Percentiles rank a stretch among this genome's conserved stretches.
phyloP scores from a whole-genome alignment of 805 yeast species.

The Dipodascopsis uninucleata region DNA sequence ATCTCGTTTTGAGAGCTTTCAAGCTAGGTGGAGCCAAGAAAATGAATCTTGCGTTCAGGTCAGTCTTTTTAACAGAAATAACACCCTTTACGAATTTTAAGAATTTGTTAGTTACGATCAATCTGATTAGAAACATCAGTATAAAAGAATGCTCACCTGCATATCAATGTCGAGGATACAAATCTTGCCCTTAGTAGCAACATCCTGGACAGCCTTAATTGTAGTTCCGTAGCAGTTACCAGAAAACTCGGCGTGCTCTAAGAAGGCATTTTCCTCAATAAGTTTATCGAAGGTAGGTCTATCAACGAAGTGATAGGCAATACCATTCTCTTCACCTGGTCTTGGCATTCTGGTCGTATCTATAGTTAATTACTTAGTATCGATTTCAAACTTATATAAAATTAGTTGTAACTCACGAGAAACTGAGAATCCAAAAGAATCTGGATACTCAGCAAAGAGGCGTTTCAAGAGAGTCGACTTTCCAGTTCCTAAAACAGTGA shows the following conservation, averaged over 20 bases:
- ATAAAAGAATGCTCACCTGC: conserved; percentile 47
- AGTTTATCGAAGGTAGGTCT: conserved; percentile 75
- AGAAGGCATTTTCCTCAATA: conserved; percentile 71
- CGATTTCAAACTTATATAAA: neutral
- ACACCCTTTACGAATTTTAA: conserved; percentile 54
- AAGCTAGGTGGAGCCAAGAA: conserved; percentile 92
- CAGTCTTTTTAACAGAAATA: conserved; percentile 77
- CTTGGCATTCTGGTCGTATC: conserved; percentile 91
- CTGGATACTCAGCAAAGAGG: conserved; percentile 86
- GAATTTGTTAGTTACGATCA: neutral
- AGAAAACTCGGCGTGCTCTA: conserved; percentile 97
- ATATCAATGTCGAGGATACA: conserved; percentile 96
- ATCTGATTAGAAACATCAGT: neutral
- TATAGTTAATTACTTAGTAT: conserved; percentile 20
- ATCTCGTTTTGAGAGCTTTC: conserved; percentile 69
- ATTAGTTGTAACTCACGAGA: conserved; percentile 46
- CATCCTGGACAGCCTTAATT: conserved; percentile 76
- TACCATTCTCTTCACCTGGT: conserved; percentile 84
- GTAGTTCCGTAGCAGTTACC: conserved; percentile 98
- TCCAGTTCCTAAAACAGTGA: conserved; percentile 63
- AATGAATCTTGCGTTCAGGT: conserved; percentile 76
- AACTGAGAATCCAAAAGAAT: conserved; percentile 86
- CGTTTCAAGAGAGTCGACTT: conserved; percentile 90
- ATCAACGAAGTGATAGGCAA: conserved; percentile 81
- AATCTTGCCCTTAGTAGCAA: conserved; percentile 50